These are phyloP conservation scores for Trichothecium sympodiale DNA, from an alignment of 2,329 filamentous ascomycete species.

Conservation along the genomic window DNA sequence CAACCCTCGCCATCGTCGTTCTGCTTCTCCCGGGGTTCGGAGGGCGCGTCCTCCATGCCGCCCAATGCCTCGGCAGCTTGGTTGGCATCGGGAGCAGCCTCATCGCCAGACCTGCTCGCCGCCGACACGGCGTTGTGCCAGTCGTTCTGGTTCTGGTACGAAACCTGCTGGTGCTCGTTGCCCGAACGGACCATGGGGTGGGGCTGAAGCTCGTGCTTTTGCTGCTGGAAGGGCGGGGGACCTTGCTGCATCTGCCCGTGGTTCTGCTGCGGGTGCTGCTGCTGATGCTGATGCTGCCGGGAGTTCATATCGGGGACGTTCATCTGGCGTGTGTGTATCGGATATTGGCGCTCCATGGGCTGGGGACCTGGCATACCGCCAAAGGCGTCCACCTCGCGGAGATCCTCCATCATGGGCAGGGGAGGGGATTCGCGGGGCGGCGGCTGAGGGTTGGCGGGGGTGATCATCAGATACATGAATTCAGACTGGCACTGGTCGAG, in stretches of 20 bases:
- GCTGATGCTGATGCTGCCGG: conserved; percentile 33
- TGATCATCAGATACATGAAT: conserved; percentile 58
- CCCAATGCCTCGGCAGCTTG: conserved; percentile 27
- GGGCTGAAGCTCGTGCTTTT: conserved; percentile 26
- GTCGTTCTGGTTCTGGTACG: conserved; percentile 25
- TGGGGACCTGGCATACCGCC: conserved; percentile 31
- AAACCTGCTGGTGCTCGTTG: conserved; percentile 33
- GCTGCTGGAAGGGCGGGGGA: conserved; percentile 20
- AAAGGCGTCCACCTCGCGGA: conserved; percentile 43
- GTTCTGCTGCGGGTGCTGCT: conserved; percentile 41
- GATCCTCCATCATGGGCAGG: conserved; percentile 46
- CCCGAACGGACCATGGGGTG: conserved; percentile 43
- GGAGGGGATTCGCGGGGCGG: conserved; percentile 49
- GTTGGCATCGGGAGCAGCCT: conserved; percentile 19
- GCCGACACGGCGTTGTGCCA: conserved; percentile 22
- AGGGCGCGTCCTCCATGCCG: conserved; percentile 24
- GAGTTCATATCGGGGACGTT: conserved; percentile 42
- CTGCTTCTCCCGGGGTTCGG: conserved; percentile 15
- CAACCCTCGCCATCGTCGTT: conserved; percentile 58
- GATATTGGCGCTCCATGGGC: conserved; percentile 26
- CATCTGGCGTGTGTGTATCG: conserved; percentile 38
- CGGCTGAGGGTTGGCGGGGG: conserved; percentile 53
- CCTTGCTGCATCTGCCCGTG: conserved; percentile 42
- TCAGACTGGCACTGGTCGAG: conserved; percentile 55
- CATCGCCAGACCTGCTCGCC: conserved; percentile 22